Evolutionary conservation across 2,329 filamentous ascomycete genomes (phyloP), one percentile per base, ranked within the genome.

Genomic region (Clarireedia sp.): DNA sequence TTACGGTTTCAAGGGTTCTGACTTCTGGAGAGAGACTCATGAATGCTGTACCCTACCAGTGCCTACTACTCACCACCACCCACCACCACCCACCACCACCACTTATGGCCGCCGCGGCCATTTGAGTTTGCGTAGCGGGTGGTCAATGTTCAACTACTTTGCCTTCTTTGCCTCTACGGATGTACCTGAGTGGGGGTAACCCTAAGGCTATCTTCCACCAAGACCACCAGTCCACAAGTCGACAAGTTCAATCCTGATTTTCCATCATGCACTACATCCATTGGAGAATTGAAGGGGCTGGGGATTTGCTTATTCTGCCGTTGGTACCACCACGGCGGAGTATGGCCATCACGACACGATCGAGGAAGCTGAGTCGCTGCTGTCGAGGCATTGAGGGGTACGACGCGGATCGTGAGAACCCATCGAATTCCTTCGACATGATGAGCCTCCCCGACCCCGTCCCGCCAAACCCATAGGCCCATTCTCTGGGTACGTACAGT

Each of bases 201-300:
- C 29, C 29, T 33, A 33, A 33, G 29, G 29, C 29, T 14, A 33
- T 26, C 24, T 7, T 26, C 24, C 5, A 26, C 24, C 24, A 4
- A 26, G 2, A 12, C 29, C 10, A 33, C 29, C 29, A 33, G 10
- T 33, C 29, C 29, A 33, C 10, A 9, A 33, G 29, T 33, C 29
- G 9, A 12, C 29, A 33, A 40, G 21, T 14, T 41, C 17, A 45
- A 45, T 37, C 50, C 41, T 45, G 40, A 51, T 44, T 29, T 29
- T 23, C 21, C 40, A 19, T 21, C 17, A 43, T 19, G 40, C 40
- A 43, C 21, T 43, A 12, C 40, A 12, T 9, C 17, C 17, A 52
- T 46, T 52, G 9, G 36, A 47, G 33, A 23, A 53, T 46, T 38
- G 17, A 41, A 48, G 51, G 36, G 51, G 51, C 51, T 54, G 51